These are phyloP conservation scores for Ambrosiella cleistominuta DNA, from an alignment of 2,329 filamentous ascomycete species.

Conservation along the genomic window DNA sequence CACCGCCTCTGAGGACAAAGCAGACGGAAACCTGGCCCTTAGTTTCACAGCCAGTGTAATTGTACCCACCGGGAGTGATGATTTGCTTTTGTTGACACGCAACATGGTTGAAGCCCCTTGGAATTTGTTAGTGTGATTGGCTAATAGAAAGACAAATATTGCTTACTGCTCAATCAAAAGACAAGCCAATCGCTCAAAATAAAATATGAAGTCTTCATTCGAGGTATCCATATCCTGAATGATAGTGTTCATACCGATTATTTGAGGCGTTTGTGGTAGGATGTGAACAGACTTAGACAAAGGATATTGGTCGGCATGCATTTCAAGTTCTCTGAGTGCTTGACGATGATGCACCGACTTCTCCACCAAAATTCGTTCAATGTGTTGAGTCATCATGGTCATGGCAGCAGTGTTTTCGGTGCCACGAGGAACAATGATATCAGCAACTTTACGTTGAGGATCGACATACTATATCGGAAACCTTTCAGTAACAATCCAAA, in stretches of 20 bases:
- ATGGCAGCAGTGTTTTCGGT: conserved; percentile 93
- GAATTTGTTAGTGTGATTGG: not conserved
- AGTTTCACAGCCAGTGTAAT: conserved; percentile 54
- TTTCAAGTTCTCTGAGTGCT: conserved; percentile 59
- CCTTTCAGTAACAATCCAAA: not conserved
- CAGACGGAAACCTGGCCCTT: conserved; percentile 69
- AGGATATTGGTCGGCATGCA: conserved; percentile 50
- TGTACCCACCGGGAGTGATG: conserved; percentile 50
- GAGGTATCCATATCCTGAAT: conserved; percentile 63
- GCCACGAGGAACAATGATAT: conserved; percentile 87
- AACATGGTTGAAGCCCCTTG: conserved; percentile 58
- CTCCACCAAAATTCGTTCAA: conserved; percentile 67
- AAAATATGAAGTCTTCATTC: conserved; percentile 89
- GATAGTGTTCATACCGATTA: conserved; percentile 78
- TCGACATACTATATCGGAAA: conserved; percentile 51
- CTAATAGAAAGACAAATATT: not conserved
- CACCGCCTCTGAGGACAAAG: conserved; percentile 73
- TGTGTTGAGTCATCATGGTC: conserved; percentile 83
- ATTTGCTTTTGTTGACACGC: conserved; percentile 48
- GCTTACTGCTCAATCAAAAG: conserved; percentile 61
- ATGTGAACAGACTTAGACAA: conserved; percentile 60
- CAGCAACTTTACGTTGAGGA: conserved; percentile 61
- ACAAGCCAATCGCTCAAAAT: conserved; percentile 80
- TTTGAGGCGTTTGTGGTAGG: conserved; percentile 60
- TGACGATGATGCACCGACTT: conserved; percentile 73